phyloP scores from a whole-genome alignment of 495 filamentous ascomycete genomes.

The Sphaerosporella brunnea region DNA sequence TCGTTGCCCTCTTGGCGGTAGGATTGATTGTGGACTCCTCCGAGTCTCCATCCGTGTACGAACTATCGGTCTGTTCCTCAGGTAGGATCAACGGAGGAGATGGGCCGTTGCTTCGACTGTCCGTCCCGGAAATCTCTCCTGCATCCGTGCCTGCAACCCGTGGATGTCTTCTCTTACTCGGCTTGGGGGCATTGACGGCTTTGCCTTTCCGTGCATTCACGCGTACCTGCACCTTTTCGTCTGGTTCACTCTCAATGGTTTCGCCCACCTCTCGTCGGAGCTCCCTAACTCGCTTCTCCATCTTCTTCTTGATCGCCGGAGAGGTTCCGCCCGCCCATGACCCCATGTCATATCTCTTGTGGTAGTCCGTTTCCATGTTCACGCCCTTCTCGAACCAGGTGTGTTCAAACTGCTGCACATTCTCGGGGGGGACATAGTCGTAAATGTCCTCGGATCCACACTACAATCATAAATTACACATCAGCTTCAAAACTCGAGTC shows the following conservation, averaged over 20 bases:
- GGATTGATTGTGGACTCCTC: too few relatives aligned
- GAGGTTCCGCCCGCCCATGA: neutral
- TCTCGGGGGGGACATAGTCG: neutral
- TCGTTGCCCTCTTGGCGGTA: neutral
- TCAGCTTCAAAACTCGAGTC: too few relatives aligned
- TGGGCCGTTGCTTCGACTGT: neutral
- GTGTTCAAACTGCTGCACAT: neutral
- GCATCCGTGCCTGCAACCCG: too few relatives aligned
- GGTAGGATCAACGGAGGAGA: neutral
- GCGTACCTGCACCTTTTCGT: neutral
- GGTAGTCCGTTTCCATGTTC: constrained; percentile 5
- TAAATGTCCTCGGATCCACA: neutral
- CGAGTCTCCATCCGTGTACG: too few relatives aligned
- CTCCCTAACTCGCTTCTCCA: neutral
- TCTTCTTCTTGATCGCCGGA: neutral
- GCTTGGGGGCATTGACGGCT: neutral
- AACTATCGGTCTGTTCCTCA: neutral
- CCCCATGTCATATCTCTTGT: neutral
- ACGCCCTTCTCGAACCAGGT: neutral
- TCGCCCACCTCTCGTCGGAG: neutral
- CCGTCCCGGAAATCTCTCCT: too few relatives aligned
- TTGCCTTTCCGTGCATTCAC: neutral
- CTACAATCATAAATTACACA: neutral
- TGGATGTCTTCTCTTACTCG: too few relatives aligned
- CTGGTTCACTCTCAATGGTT: neutral